Evolutionary conservation across 2,329 filamentous ascomycete genomes (phyloP).

Genomic region (Magnaporthiopsis rhizophila): DNA sequence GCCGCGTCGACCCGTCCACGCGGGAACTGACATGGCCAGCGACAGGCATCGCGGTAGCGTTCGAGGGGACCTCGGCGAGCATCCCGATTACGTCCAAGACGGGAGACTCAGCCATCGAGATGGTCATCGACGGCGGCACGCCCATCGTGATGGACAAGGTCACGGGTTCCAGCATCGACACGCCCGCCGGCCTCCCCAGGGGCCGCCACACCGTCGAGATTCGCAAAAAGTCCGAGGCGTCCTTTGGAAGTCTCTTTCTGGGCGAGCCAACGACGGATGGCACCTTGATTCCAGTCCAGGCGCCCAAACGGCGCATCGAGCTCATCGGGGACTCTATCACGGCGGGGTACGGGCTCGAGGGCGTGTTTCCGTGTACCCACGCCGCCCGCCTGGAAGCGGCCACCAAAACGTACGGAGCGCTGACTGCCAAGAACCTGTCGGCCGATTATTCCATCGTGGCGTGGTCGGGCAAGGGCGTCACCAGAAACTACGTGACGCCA

Average conservation of each 20-base stretch:
- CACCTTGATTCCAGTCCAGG: conserved; percentile 6
- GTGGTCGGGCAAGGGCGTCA: conserved; percentile 35
- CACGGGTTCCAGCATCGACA: conserved; percentile 21
- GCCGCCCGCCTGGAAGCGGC: conserved; percentile 29
- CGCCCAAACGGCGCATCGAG: conserved; percentile 28
- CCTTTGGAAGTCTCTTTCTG: conserved; percentile 25
- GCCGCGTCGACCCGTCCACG: conserved; percentile 29
- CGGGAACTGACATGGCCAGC: conserved; percentile 36
- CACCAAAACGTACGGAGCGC: conserved; percentile 32
- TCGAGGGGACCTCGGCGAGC: conserved; percentile 29
- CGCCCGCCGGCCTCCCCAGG: conserved; percentile 19
- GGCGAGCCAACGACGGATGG: conserved; percentile 17
- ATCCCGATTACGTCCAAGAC: conserved; percentile 23
- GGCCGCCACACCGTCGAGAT: conserved; percentile 28
- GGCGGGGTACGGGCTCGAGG: conserved; percentile 35
- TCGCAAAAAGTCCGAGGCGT: conserved; percentile 29
- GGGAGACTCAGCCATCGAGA: conserved; percentile 25
- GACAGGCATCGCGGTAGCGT: conserved; percentile 32
- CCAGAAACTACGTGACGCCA: conserved; percentile 27
- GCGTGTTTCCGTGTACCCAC: conserved; percentile 29
- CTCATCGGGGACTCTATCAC: conserved; percentile 37
- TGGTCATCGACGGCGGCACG: conserved; percentile 25
- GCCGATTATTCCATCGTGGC: conserved; percentile 35
- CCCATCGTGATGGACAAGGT: conserved; percentile 21
- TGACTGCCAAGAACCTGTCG: conserved; percentile 29